Base-by-base conservation (phyloP, 179 eudicot species). In the Silene coronaria region DNA sequence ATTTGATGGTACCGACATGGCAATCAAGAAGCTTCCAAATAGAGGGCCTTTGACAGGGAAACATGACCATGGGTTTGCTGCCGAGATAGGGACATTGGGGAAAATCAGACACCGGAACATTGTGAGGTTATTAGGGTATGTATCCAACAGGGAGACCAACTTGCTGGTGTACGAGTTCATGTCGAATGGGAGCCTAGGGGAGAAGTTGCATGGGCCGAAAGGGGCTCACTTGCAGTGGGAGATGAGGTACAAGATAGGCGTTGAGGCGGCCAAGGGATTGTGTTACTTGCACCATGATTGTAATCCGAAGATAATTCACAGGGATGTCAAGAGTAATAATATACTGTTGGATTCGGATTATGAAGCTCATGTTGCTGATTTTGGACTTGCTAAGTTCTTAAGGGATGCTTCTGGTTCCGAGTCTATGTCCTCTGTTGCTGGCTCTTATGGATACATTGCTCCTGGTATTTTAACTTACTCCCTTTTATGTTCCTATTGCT, bases 311-410 rank as follows among this genome's bases (percentile, higher is more conserved):
- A 96, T 96, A 51, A 76, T 96, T 64, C 99, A 96, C 22, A 85
- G 99, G 53, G 99, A 96, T 77, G 99, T 96, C 63, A 96, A 96
- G 78, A 91, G 93, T 30, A 96, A 93, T 73, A 96, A 96, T 38
- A 96, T 96, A 67, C 70, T 96, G 75, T 88, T 96, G 64, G 99
- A 96, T 76, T 85, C 85, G 1, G 93, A 93, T 72, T 88, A 84
- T 70, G 98, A 90, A 78, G 99, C 98, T 32, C 99, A 93, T 82
- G 99, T 96, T 9, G 99, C 99, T 71, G 99, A 96, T 84, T 96
- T 96, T 32, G 99, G 99, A 48, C 86, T 96, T 1, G 99, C 99
- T 63, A 96, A 93, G 94, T 91, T 91, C 78, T 81, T 87, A 21
- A 79, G 82, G 60, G 91, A 84, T 66, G 86, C 85, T 58, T 96